Percentiles rank a stretch among this genome's conserved stretches.
Conservation (phyloP, 129 eudicot species). For the Erigeron canadensis region DNA sequence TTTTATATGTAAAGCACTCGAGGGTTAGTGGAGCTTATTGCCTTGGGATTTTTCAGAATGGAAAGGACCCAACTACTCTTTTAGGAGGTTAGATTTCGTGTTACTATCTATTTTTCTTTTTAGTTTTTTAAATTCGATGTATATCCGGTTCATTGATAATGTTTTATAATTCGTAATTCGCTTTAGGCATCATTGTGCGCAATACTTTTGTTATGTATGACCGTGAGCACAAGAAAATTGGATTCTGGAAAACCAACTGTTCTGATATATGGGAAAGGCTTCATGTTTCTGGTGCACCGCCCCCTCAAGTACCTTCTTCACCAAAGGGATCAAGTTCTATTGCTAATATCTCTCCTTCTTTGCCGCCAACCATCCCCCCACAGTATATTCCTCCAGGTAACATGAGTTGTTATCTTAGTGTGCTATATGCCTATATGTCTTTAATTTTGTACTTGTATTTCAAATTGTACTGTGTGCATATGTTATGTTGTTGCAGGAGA, state of each 20-base stretch:
- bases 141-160: slow-evolving; percentile 1
- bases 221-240: slow-evolving; percentile 84
- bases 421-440: not conserved
- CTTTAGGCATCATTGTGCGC: slow-evolving; percentile 81
- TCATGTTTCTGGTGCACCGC: slow-evolving; percentile 39
- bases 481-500: slow-evolving; percentile 51
- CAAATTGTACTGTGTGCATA: not conserved
- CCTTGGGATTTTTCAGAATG: slow-evolving; percentile 91
- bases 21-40: slow-evolving; percentile 94
- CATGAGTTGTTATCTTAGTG: slow-evolving; percentile 13
- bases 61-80: slow-evolving; percentile 94
- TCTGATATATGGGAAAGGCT: slow-evolving; percentile 87
- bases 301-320: slow-evolving; percentile 51
- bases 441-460: not conserved
- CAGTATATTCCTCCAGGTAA: slow-evolving; percentile 55
- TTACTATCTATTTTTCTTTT: not conserved
- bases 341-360: slow-evolving; percentile 46
- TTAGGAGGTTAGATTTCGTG: slow-evolving; percentile 56
- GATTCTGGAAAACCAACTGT: slow-evolving; percentile 99
- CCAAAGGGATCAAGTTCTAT: slow-evolving; percentile 37
- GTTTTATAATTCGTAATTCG: slow-evolving; percentile 5
- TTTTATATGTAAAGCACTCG: slow-evolving; percentile 69
- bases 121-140: not conserved
- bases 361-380: slow-evolving; percentile 53
- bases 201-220: slow-evolving; percentile 95